These are phyloP conservation scores for Entoloma clypeatum DNA, from an alignment of 1,284 basidiomycete genomes.

Conservation along the genomic window DNA sequence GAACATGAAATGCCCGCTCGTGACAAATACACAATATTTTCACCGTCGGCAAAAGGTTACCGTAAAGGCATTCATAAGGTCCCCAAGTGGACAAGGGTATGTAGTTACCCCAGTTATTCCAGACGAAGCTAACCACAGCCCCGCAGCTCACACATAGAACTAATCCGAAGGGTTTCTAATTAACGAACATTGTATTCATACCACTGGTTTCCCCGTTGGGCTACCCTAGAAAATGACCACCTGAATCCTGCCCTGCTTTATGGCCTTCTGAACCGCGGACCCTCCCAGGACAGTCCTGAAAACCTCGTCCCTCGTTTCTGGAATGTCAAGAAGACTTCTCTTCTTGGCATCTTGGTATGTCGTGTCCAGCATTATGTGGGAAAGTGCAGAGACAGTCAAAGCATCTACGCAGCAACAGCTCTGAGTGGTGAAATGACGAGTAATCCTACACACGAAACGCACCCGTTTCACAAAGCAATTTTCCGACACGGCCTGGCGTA, in stretches of 20 bases:
- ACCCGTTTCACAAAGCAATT: conserved; percentile 76
- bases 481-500: conserved; percentile 78
- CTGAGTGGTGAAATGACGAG: background rate
- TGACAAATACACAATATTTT: conserved; percentile 97
- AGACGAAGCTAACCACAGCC: conserved; percentile 7
- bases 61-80: conserved; percentile 96
- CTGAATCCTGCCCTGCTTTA: conserved; percentile 69
- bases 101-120: conserved; percentile 29
- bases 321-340: conserved; percentile 71
- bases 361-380: conserved; percentile 77
- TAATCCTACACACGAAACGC: conserved; percentile 21
- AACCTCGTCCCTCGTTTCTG: conserved; percentile 78
- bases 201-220: conserved; percentile 6
- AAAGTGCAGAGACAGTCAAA: conserved; percentile 64
- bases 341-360: conserved; percentile 72
- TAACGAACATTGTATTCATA: conserved; percentile 13
- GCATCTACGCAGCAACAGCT: conserved; percentile 46
- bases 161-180: conserved; percentile 88
- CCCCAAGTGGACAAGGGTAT: conserved; percentile 88
- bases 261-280: conserved; percentile 54
- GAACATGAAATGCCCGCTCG: conserved; percentile 83
- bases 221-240: conserved; percentile 63
- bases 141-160: conserved; percentile 73
- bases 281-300: conserved; percentile 69
- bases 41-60: conserved; percentile 68